Base-by-base conservation (phyloP, 2,329 filamentous ascomycete species). In the Penicillium sp. region DNA sequence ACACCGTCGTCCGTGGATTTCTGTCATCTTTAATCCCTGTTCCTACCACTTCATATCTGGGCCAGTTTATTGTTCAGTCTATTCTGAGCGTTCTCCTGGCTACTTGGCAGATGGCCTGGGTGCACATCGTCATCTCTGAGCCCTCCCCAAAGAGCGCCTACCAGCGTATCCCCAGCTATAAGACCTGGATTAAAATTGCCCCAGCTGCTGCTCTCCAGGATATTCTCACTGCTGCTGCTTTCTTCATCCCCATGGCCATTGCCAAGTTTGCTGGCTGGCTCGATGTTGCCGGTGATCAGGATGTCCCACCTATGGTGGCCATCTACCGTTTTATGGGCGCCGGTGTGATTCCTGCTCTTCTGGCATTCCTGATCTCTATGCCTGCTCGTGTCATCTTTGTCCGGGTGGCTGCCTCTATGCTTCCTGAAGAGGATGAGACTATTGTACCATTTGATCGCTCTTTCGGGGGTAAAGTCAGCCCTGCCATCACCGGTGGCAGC, bases 381-480 rank as follows among this genome's bases (percentile, higher is more conserved):
- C 92, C 93, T 18, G 84, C 90, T 38, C 82, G 84, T 57, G 89
- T 93, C 32, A 84, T 90, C 22, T 84, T 96, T 57, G 81, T 89
- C 62, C 90, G 93, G 60, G 86, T 96, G 35, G 91, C 96, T 72
- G 92, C 92, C 7, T 93, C 90, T 47, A 85, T 96, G 65, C 85
- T 97, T 3, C 85, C 91, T 0, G 87, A 90, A 57, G 86, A 90
- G 18, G 83, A 92, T 63, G 88, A 95, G 76, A 86, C 90, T 26
- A 89, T 97, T 61, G 87, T 97, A 35, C 88, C 90, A 32, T 96
- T 97, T 67, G 93, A 97, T 79, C 89, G 92, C 62, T 88, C 87
- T 31, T 95, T 95, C 68, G 85, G 83, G 61, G 90, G 90, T 65
- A 88, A 86, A 70, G 84, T 93, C 29, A 84, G 88, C 61, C 86